A percentile compares a stretch with the other conserved stretches of the same genome.
phyloP scores from a whole-genome alignment of 1,284 basidiomycete genomes.

The Ganoderma meredithae region DNA sequence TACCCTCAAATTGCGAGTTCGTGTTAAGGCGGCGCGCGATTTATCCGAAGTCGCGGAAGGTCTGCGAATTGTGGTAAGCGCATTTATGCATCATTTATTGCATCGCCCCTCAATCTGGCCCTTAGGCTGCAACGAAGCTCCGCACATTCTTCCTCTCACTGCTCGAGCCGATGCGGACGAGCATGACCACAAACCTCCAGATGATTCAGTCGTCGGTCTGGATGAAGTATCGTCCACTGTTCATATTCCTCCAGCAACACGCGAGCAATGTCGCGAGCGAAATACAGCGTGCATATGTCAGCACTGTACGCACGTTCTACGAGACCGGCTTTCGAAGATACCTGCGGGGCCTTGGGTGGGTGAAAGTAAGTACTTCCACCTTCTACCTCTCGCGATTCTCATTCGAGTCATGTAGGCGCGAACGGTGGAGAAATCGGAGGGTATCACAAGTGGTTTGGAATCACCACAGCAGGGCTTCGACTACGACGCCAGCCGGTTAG shows the following conservation, averaged over 20 bases:
- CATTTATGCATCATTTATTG: constrained; percentile 16
- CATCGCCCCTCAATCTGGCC: not conserved
- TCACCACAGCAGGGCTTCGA: constrained; percentile 48
- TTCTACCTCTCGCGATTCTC: constrained; percentile 9
- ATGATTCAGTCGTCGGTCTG: constrained; percentile 91
- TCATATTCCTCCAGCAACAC: constrained; percentile 86
- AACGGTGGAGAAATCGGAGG: constrained; percentile 68
- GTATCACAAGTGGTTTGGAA: constrained; percentile 52
- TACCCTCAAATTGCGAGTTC: constrained; percentile 70
- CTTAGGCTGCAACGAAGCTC: constrained; percentile 86
- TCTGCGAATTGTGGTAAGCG: constrained; percentile 80
- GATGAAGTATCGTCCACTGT: constrained; percentile 86
- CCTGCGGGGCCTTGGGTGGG: constrained; percentile 78
- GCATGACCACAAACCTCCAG: constrained; percentile 92
- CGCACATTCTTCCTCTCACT: constrained; percentile 87
- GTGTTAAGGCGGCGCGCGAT: constrained; percentile 88
- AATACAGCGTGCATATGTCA: constrained; percentile 88
- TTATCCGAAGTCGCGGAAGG: constrained; percentile 86
- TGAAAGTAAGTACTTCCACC: constrained; percentile 61
- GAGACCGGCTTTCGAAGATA: constrained; percentile 97
- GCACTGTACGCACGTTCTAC: constrained; percentile 89
- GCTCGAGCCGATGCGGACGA: constrained; percentile 82
- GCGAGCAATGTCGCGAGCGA: constrained; percentile 87
- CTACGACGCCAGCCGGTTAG: constrained; percentile 63
- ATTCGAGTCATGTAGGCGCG: constrained; percentile 52